These are phyloP conservation scores for Boechera divaricarpa DNA, from an alignment of 345 rosid species.

Conservation along the genomic window DNA sequence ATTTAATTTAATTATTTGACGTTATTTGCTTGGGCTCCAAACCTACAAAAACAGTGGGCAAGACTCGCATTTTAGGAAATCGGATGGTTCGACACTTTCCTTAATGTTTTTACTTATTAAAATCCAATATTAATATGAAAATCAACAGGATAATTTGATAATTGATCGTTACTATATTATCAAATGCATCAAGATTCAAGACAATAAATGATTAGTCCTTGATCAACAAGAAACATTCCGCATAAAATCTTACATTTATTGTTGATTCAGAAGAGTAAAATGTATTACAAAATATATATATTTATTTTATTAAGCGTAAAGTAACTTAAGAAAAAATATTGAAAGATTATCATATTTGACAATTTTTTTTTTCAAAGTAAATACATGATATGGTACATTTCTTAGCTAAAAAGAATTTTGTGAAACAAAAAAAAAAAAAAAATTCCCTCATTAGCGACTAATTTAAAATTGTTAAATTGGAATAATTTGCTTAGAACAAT, in stretches of 20 bases:
- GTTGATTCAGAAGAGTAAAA: not conserved
- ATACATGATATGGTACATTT: too few relatives aligned
- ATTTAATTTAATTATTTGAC: not conserved
- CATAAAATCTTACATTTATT: not conserved
- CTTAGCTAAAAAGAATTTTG: not conserved
- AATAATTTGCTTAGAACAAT: not conserved
- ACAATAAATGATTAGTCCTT: not conserved
- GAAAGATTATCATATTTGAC: too few relatives aligned
- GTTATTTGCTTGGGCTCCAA: constrained; percentile 6
- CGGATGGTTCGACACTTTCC: not conserved
- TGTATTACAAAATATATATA: not conserved
- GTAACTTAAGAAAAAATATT: not conserved
- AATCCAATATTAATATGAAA: not conserved
- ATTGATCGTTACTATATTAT: not conserved
- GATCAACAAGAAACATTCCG: not conserved
- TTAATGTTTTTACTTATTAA: not conserved
- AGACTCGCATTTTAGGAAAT: too few relatives aligned
- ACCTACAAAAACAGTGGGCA: not conserved
- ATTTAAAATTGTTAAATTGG: not conserved
- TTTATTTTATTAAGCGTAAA: not conserved
- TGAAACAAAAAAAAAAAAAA: not conserved
- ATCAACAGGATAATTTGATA: not conserved
- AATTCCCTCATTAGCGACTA: not conserved
- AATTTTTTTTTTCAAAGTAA: too few relatives aligned
- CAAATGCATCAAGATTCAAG: not conserved